Conservation (phyloP, 805 yeast species). For the Pichia kluyveri region DNA sequence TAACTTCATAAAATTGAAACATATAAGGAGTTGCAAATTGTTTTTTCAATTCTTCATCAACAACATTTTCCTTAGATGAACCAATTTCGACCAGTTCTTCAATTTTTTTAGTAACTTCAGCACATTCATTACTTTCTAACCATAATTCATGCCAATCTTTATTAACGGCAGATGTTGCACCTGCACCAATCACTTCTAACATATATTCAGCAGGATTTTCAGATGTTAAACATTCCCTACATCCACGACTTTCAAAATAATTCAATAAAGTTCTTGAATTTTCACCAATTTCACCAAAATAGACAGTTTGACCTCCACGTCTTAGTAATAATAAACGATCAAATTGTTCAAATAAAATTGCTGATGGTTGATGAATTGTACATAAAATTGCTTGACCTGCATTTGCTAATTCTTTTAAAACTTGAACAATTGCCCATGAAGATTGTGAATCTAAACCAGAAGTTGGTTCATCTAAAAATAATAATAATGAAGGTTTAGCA, state of each 20-base stretch:
- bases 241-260: conserved; percentile 47
- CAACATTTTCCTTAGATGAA: conserved; percentile 2
- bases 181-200: conserved; percentile 69
- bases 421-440: conserved; percentile 49
- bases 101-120: conserved; percentile 22
- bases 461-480: conserved; percentile 53
- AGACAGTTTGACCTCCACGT: conserved; percentile 45
- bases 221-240: conserved; percentile 48
- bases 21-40: conserved; percentile 40
- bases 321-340: conserved; percentile 36
- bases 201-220: conserved; percentile 77
- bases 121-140: conserved; percentile 29
- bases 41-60: conserved; percentile 10
- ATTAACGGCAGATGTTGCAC: conserved; percentile 55
- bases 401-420: conserved; percentile 38
- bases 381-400: conserved; percentile 52
- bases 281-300: conserved; percentile 45
- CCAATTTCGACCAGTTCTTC: conserved; percentile 19
- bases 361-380: conserved; percentile 47
- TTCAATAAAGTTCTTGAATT: conserved; percentile 33
- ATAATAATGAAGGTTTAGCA: conserved; percentile 42
- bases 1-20: conserved; percentile 28
- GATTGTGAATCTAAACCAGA: conserved; percentile 53
- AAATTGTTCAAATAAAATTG: conserved; percentile 32
- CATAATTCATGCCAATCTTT: conserved; percentile 61